Conservation (phyloP, 768 basidiomycete species). For the Tulasnella sp. region DNA sequence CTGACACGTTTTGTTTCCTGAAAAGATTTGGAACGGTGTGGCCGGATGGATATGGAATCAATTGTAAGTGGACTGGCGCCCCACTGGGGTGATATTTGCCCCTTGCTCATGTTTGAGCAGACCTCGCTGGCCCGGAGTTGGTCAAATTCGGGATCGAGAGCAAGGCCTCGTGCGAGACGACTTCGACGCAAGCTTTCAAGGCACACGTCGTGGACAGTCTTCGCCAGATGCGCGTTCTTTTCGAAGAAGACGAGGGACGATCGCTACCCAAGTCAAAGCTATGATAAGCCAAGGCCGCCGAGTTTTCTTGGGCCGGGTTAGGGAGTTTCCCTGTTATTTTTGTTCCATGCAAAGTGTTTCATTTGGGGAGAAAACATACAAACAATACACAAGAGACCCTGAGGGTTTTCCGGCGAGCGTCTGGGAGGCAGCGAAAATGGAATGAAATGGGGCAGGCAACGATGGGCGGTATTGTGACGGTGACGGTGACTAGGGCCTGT, state of each 20-base stretch:
- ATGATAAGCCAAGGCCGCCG: too few species aligned
- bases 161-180: conserved; percentile 54
- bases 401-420: too few species aligned
- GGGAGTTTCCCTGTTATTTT: too few species aligned
- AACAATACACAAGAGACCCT: too few species aligned
- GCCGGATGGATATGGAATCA: conserved; percentile 85
- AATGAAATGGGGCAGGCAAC: too few species aligned
- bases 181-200: conserved; percentile 62
- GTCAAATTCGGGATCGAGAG: conserved; percentile 93
- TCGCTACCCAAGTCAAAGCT: background rate
- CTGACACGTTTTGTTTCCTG: background rate
- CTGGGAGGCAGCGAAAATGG: too few species aligned
- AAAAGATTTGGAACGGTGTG: conserved; percentile 64
- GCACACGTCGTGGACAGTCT: conserved; percentile 47
- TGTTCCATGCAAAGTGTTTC: too few species aligned
- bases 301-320: too few species aligned
- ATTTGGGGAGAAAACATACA: too few species aligned
- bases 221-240: conserved; percentile 53
- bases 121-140: conserved; percentile 62
- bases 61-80: conserved; percentile 48
- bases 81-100: background rate
- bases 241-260: conserved; percentile 26
- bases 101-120: too few species aligned
- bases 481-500: too few species aligned
- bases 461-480: too few species aligned